These are phyloP conservation scores for Symbiodinium pilosum DNA, from an alignment of 73 alveolate genomes.

Conservation along the genomic window DNA sequence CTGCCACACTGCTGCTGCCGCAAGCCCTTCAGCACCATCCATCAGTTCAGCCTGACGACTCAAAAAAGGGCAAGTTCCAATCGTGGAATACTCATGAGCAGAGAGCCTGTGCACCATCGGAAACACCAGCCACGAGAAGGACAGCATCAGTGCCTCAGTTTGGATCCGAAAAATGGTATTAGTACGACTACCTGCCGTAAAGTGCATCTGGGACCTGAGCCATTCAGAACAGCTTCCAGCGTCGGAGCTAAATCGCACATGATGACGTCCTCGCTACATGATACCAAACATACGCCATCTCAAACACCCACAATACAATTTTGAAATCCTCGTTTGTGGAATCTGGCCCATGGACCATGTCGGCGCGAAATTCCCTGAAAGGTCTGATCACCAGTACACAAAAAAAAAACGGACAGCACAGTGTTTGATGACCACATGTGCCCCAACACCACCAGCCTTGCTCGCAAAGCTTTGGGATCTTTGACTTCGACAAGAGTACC, in stretches of 20 bases:
- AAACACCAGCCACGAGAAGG: slow-evolving; percentile 24
- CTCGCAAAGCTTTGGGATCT: slow-evolving; percentile 77
- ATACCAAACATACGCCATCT: neutral
- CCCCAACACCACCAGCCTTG: neutral
- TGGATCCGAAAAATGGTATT: too few relatives aligned
- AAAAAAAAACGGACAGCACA: neutral
- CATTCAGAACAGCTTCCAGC: slow-evolving; percentile 51
- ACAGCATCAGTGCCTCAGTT: slow-evolving; percentile 44
- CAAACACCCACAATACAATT: neutral
- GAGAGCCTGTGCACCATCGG: slow-evolving; percentile 35
- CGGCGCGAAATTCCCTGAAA: slow-evolving; percentile 76
- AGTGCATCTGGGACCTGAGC: neutral
- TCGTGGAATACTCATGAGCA: neutral
- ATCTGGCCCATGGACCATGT: slow-evolving; percentile 82
- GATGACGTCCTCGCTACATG: slow-evolving; percentile 5
- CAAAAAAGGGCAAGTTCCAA: neutral
- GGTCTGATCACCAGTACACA: too few relatives aligned
- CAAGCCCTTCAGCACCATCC: slow-evolving; percentile 83
- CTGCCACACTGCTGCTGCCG: slow-evolving; percentile 76
- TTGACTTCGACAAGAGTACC: slow-evolving; percentile 77
- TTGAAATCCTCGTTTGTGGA: slow-evolving; percentile 41
- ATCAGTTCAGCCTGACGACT: neutral
- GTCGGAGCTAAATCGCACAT: slow-evolving; percentile 82
- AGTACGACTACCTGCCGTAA: neutral
- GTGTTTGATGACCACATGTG: neutral